phyloP scores from a whole-genome alignment of 768 basidiomycete genomes.

The Auricularia sp. region DNA sequence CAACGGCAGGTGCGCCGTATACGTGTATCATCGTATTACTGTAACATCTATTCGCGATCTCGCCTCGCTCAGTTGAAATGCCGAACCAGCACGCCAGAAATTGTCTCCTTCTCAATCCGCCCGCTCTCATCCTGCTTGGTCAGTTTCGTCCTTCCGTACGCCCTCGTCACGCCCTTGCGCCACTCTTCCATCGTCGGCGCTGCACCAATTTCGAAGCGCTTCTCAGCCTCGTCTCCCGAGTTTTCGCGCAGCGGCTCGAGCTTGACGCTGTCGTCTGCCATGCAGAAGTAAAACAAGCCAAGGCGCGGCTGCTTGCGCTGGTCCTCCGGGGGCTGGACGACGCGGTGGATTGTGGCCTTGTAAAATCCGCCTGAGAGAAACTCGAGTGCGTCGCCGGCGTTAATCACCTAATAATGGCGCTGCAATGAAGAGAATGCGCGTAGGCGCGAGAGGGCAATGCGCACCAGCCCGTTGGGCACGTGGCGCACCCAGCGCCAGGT shows the following conservation, averaged over 20 bases:
- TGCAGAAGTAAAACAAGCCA: constrained; percentile 27
- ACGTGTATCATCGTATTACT: too few species aligned
- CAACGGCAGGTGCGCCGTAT: too few species aligned
- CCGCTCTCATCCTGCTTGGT: constrained; percentile 20
- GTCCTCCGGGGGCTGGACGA: constrained; percentile 27
- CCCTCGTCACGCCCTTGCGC: constrained; percentile 21
- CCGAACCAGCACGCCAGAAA: constrained; percentile 24
- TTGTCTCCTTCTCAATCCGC: constrained; percentile 24
- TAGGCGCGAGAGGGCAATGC: not conserved
- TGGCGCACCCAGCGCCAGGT: constrained; percentile 30
- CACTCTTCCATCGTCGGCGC: constrained; percentile 26
- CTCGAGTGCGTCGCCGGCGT: constrained; percentile 27
- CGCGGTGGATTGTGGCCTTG: constrained; percentile 29
- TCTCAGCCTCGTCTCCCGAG: constrained; percentile 25
- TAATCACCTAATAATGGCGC: constrained; percentile 27
- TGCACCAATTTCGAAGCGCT: constrained; percentile 19
- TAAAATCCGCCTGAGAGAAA: constrained; percentile 29
- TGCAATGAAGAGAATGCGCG: not conserved
- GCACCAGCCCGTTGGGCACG: constrained; percentile 27
- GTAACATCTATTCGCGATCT: too few species aligned
- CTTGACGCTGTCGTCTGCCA: constrained; percentile 22
- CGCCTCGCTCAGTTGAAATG: constrained; percentile 21
- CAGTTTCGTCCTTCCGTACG: constrained; percentile 23
- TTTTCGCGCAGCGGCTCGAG: constrained; percentile 21
- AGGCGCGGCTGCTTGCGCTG: constrained; percentile 26